Evolutionary conservation across 2,329 filamentous ascomycete species (phyloP), one percentile per base, ranked within the genome.

Genomic region (Cladosporium cucumerinum): DNA sequence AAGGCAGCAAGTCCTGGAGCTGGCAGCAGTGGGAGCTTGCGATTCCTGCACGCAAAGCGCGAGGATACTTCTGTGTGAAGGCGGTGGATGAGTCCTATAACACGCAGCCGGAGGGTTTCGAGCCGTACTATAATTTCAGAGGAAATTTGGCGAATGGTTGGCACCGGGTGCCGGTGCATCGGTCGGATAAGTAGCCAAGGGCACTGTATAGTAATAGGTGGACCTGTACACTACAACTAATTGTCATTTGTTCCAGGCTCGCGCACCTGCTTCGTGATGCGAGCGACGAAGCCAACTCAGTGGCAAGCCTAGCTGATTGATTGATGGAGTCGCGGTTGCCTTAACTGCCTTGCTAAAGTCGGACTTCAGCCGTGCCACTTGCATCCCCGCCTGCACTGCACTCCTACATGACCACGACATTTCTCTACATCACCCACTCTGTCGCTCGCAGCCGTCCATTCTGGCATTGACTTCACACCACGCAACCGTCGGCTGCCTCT

Each of bases 81-180:
- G 87, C 87, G 7, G 86, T 84, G 2, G 87, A 90, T 71, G 85
- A 87, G 68, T 79, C 82, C 2, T 89, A 89, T 74, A 89, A 89
- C 68, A 86, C 85, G 0, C 87, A 90, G 75, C 87, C 87, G 0
- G 85, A 88, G 72, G 82, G 77, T 46, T 85, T 87, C 68, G 79
- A 79, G 46, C 82, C 81, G 36, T 87, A 86, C 32, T 89, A 86
- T 76, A 89, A 89, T 66, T 78, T 87, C 39, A 80, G 87, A 1
- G 87, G 87, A 0, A 89, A 89, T 72, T 78, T 89, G 63, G 86
- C 86, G 1, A 88, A 85, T n/a, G 87, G 86, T 0, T 89, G 87
- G 87, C 86, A 89, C 72, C 82, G 86, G 2, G 79, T 89, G 36
- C 65, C 69, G 36, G 55, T 58, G n/a, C 25, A 36, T 26, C 32